Evolutionary conservation across 352 stramenopile genomes (phyloP).

Genomic region (Globisporangium iwayamae): DNA sequence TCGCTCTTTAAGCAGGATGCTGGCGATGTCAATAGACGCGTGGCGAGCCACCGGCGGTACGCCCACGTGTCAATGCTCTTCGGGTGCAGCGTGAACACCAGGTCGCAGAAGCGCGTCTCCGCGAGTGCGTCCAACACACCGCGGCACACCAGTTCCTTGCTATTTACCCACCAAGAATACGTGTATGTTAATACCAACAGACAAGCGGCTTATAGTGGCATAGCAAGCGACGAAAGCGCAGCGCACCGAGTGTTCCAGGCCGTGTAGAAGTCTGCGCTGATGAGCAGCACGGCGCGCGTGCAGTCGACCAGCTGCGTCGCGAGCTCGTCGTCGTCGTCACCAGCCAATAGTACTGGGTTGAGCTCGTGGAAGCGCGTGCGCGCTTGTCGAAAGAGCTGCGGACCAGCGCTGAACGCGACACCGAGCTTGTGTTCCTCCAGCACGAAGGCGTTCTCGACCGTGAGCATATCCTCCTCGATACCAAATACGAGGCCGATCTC

Average conservation of each 20-base stretch:
- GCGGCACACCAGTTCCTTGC: slow-evolving; percentile 51
- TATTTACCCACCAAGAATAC: slow-evolving; percentile 13
- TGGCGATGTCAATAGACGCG: slow-evolving; percentile 24
- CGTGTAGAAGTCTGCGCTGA: slow-evolving; percentile 83
- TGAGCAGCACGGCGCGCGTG: slow-evolving; percentile 64
- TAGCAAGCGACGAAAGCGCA: neutral
- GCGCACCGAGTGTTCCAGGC: slow-evolving; percentile 74
- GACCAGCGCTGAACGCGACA: slow-evolving; percentile 52
- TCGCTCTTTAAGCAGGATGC: neutral
- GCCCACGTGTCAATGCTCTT: slow-evolving; percentile 89
- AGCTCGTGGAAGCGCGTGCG: slow-evolving; percentile 49
- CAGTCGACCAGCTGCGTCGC: slow-evolving; percentile 36
- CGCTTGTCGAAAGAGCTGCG: slow-evolving; percentile 50
- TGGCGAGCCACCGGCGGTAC: slow-evolving; percentile 63
- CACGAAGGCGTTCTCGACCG: slow-evolving; percentile 53
- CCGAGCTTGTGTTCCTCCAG: slow-evolving; percentile 78
- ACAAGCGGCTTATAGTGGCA: neutral
- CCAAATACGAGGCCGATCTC: slow-evolving; percentile 73
- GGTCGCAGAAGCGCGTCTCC: slow-evolving; percentile 64
- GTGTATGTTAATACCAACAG: too few species aligned
- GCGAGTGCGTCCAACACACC: slow-evolving; percentile 32
- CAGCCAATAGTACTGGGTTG: slow-evolving; percentile 23
- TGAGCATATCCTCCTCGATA: slow-evolving; percentile 39
- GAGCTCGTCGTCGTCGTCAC: slow-evolving; percentile 13
- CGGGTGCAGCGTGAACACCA: slow-evolving; percentile 73